Percentiles rank a stretch among this genome's conserved stretches.
These are phyloP conservation scores for Herpetomonas tarakana DNA, from an alignment of 208 protist genomes.

Conservation along the genomic window DNA sequence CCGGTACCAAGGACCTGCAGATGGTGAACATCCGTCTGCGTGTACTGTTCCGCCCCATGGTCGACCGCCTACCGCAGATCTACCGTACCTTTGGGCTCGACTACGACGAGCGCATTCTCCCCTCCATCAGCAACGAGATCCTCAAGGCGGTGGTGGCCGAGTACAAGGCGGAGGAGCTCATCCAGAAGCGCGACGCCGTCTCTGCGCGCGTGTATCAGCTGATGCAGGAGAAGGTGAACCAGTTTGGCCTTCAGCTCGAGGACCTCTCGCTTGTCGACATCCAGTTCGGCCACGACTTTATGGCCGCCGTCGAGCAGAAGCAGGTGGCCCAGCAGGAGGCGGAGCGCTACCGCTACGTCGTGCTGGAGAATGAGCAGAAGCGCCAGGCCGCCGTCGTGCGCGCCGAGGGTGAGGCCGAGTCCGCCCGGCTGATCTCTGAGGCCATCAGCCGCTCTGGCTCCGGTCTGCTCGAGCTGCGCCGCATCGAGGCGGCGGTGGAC, in stretches of 20 bases:
- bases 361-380: conserved; percentile 95
- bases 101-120: conserved; percentile 97
- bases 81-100: conserved; percentile 92
- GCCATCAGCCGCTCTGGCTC: conserved; percentile 76
- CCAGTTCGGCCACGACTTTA: conserved; percentile 95
- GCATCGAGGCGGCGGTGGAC: conserved; percentile 96
- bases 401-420: conserved; percentile 94
- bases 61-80: conserved; percentile 82
- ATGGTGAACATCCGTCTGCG: conserved; percentile 93
- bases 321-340: conserved; percentile 98
- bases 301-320: conserved; percentile 95
- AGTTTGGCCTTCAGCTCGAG: conserved; percentile 97
- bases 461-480: conserved; percentile 92
- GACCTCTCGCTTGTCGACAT: conserved; percentile 98
- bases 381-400: conserved; percentile 91
- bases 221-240: conserved; percentile 94
- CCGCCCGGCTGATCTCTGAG: conserved; percentile 90
- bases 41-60: conserved; percentile 87
- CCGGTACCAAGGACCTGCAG: conserved; percentile 92
- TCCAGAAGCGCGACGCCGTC: conserved; percentile 96
- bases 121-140: conserved; percentile 97
- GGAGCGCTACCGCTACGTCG: conserved; percentile 94
- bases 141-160: conserved; percentile 95
- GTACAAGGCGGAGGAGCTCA: conserved; percentile 99
- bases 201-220: conserved; percentile 90